phyloP scores from a whole-genome alignment of 139 green algal species.

The Chlamydomonas incerta region DNA sequence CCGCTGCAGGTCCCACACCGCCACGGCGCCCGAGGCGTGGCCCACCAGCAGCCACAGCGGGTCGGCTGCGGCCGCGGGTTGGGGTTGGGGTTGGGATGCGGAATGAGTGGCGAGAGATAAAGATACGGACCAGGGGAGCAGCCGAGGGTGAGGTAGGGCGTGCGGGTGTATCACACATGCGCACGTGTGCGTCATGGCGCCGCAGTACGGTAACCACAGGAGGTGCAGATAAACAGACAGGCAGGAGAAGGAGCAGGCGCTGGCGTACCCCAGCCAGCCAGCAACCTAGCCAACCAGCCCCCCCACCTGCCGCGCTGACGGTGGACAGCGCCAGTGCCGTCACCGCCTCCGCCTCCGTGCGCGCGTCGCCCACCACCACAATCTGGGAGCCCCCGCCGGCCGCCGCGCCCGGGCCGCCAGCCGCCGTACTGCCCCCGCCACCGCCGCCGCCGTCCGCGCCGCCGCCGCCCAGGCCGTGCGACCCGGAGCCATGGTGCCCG shows the following conservation, averaged over 20 bases:
- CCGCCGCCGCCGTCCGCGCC: not conserved
- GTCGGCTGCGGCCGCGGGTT: constrained; percentile 40
- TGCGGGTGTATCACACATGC: too few species aligned
- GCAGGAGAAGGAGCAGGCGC: too few species aligned
- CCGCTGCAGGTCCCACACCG: constrained; percentile 66
- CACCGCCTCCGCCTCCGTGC: constrained; percentile 60
- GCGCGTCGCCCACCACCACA: constrained; percentile 47
- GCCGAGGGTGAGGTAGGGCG: too few species aligned
- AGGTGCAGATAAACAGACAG: too few species aligned
- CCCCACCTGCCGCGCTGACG: not conserved
- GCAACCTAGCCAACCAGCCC: not conserved
- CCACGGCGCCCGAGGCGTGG: constrained; percentile 53
- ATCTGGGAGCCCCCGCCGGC: not conserved
- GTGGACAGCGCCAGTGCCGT: constrained; percentile 49
- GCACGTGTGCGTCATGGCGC: too few species aligned
- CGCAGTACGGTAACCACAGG: too few species aligned
- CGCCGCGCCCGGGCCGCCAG: not conserved
- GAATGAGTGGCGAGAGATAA: too few species aligned
- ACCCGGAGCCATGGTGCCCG: not conserved
- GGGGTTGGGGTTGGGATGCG: not conserved
- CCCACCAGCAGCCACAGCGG: constrained; percentile 65
- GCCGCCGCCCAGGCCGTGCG: not conserved
- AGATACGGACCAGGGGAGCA: too few species aligned
- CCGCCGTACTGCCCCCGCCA: not conserved
- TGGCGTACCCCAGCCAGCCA: not conserved